Conservation (phyloP, 306 rosid species). For the Benincasa hispida region DNA sequence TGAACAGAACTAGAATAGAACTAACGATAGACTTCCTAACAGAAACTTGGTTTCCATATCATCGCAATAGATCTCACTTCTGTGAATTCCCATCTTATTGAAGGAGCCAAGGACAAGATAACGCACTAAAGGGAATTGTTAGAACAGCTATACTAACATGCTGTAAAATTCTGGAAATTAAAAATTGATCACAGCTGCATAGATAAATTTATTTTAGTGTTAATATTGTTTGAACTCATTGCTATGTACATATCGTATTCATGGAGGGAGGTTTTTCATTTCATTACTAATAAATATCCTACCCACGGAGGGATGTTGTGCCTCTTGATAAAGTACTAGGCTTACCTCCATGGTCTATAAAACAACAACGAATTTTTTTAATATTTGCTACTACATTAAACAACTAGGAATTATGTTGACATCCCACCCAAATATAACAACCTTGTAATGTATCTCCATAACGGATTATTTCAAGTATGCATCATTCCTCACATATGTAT, state of each 20-base stretch:
- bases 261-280: not conserved
- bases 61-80: not conserved
- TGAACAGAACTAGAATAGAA: not conserved
- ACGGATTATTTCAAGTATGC: not conserved
- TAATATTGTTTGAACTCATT: not conserved
- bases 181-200: not conserved
- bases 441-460: not conserved
- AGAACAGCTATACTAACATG: not conserved
- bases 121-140: not conserved
- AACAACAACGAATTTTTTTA: not conserved
- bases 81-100: not conserved
- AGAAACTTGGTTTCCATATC: not conserved
- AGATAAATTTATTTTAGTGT: not conserved
- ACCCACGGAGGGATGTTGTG: not conserved
- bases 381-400: too few species aligned
- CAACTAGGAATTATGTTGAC: not conserved
- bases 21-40: not conserved
- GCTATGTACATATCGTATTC: not conserved
- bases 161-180: not conserved
- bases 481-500: not conserved
- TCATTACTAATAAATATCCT: not conserved
- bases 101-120: not conserved
- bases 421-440: not conserved
- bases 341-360: not conserved
- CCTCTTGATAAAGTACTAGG: not conserved